Evolutionary conservation across 805 yeast species (phyloP), one percentile per base, ranked within the genome.

Genomic region (Kregervanrija delftensis): DNA sequence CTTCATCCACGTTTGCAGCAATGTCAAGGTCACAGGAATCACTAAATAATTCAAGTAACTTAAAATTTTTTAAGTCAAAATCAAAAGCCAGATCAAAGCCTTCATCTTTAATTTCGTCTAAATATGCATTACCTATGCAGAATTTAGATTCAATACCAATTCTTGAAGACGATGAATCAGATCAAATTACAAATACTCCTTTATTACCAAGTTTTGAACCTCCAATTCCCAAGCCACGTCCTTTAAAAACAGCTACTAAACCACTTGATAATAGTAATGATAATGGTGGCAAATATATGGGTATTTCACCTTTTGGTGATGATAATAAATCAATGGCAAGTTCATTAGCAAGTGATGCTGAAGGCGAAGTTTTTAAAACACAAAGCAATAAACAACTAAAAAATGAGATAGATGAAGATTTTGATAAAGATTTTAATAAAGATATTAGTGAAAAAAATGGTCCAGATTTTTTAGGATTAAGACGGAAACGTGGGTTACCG

Each of bases 161-260:
- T 11, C 42, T 59, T 40, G 67, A 62, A 46, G 64, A 60, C 37
- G 63, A 60, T 41, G 67, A 62, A 39, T 51, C 51, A 30, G 65
- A 55, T n/a, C 44, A 46, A 1, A 59, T 50, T 5, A 33, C 47
- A 10, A 39, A 39, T 28, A 56, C 59, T 2, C 66, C 65, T 2
- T 39, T 53, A 13, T 42, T 62, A 11, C 65, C 66, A 0, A 44
- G 50, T 11, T 61, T 61, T 45, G 42, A 35, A 16, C 14, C 3
- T 30, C 17, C n/a, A 30, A 28, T 30, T n/a, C 30, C 6, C 13
- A 39, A 17, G 17, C 33, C 37, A 30, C 35, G 12, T 3, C 22
- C 28, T n/a, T n/a, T 8, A 17, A 33, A 14, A 15, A 9, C 3
- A 3, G 22, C 5, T 8, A 17, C 13, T 11, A 30, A 32, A 5